Evolutionary conservation across 768 basidiomycete species (phyloP).

Genomic region (Sutorius australiensis): DNA sequence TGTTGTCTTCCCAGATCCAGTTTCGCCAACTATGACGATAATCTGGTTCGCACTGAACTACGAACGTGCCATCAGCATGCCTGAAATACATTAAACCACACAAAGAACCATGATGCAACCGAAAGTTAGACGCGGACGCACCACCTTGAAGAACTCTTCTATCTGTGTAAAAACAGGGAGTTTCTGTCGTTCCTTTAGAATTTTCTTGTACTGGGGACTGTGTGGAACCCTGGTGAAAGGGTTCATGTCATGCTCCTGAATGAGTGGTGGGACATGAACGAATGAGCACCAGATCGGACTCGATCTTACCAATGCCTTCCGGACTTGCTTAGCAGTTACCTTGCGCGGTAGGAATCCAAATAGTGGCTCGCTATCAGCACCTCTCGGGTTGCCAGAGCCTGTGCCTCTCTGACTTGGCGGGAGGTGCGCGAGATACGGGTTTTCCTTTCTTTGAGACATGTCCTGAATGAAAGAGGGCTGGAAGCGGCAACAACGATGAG

Average conservation of each 20-base stretch:
- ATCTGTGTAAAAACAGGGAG: slow-evolving; percentile 91
- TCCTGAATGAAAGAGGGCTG: not conserved
- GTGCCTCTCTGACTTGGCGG: slow-evolving; percentile 30
- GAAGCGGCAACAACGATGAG: not conserved
- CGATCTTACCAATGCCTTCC: slow-evolving; percentile 61
- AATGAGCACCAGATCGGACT: not conserved
- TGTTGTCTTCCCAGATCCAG: slow-evolving; percentile 93
- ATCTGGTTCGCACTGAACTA: slow-evolving; percentile 58
- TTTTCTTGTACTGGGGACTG: slow-evolving; percentile 78
- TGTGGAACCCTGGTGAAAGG: slow-evolving; percentile 84
- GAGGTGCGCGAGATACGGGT: slow-evolving; percentile 54
- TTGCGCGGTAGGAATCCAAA: slow-evolving; percentile 71
- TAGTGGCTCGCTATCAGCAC: slow-evolving; percentile 51
- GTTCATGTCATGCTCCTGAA: slow-evolving; percentile 74
- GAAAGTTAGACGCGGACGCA: slow-evolving; percentile 38
- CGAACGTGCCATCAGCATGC: not conserved
- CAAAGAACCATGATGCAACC: not conserved
- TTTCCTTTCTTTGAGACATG: slow-evolving; percentile 32
- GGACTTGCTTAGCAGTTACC: slow-evolving; percentile 62
- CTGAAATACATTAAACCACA: not conserved
- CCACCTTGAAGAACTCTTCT: slow-evolving; percentile 88
- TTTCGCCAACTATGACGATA: slow-evolving; percentile 89
- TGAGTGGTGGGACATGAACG: not conserved
- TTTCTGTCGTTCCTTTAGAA: slow-evolving; percentile 78
- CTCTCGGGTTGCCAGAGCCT: slow-evolving; percentile 3